Percentiles rank a stretch among this genome's conserved stretches.
Evolutionary conservation across 2,329 filamentous ascomycete genomes (phyloP).

Genomic region (Bertia moriformis): DNA sequence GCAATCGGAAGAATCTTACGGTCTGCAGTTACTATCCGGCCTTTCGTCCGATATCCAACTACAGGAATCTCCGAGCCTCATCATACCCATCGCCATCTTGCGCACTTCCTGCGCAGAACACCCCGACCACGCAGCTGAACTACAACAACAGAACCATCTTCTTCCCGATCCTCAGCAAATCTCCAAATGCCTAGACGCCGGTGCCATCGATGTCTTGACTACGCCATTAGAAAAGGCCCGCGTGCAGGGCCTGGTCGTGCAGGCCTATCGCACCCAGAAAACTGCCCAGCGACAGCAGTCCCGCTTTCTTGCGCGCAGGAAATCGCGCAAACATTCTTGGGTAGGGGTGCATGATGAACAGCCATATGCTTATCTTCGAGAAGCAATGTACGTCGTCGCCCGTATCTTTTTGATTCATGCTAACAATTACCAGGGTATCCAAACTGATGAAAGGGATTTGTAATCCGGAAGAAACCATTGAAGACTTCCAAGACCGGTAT

Average conservation of each 20-base stretch:
- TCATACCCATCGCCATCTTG: constrained; percentile 31
- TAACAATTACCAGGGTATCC: constrained; percentile 40
- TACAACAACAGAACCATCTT: constrained; percentile 5
- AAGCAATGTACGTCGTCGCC: constrained; percentile 52
- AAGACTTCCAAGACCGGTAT: constrained; percentile 45
- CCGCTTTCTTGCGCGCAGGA: constrained; percentile 56
- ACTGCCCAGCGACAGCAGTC: constrained; percentile 62
- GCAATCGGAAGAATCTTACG: constrained; percentile 27
- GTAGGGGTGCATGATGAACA: constrained; percentile 74
- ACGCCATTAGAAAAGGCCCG: constrained; percentile 64
- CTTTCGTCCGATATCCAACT: constrained; percentile 31
- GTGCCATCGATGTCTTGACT: constrained; percentile 72
- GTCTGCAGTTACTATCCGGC: constrained; percentile 27
- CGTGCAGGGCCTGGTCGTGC: constrained; percentile 63
- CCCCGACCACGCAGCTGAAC: constrained; percentile 8
- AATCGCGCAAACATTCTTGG: constrained; percentile 76
- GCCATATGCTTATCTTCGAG: constrained; percentile 76
- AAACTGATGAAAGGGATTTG: constrained; percentile 82
- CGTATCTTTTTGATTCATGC: constrained; percentile 4
- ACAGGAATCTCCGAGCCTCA: constrained; percentile 28
- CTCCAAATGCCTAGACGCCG: constrained; percentile 66
- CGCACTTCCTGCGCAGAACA: neutral
- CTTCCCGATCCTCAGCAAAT: constrained; percentile 31
- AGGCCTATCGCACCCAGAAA: constrained; percentile 70
- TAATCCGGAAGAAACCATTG: constrained; percentile 43